These are phyloP conservation scores for Clavaria fumosa DNA, from an alignment of 768 basidiomycete species.

Conservation along the genomic window DNA sequence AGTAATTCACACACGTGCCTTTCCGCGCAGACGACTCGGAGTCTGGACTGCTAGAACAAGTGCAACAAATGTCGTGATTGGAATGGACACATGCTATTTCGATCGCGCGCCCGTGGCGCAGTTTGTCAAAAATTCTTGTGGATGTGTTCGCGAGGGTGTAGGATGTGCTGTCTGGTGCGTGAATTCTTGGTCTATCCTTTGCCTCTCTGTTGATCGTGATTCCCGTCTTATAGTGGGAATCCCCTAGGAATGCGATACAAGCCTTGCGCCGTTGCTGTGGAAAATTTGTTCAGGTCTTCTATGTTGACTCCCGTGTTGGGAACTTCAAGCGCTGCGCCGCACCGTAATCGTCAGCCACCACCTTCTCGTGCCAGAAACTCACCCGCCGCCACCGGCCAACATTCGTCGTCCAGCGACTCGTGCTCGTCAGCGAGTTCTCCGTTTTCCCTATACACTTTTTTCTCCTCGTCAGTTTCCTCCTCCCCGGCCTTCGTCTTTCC, in stretches of 20 bases:
- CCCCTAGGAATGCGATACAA: slow-evolving; percentile 45
- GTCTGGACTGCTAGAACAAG: slow-evolving; percentile 44
- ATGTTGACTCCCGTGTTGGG: too few relatives aligned
- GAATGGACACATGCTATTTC: slow-evolving; percentile 44
- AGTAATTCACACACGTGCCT: slow-evolving; percentile 39
- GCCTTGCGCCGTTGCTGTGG: slow-evolving; percentile 42
- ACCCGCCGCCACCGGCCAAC: too few relatives aligned
- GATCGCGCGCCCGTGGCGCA: slow-evolving; percentile 31
- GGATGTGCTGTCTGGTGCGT: slow-evolving; percentile 47
- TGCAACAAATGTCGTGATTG: slow-evolving; percentile 38
- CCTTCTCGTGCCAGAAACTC: too few relatives aligned
- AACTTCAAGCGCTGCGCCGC: too few relatives aligned
- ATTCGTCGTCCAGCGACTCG: too few relatives aligned
- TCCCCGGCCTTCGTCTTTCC: too few relatives aligned
- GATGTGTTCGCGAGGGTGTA: slow-evolving; percentile 52
- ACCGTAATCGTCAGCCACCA: too few relatives aligned
- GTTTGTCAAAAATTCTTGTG: slow-evolving; percentile 41
- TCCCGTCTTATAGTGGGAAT: slow-evolving; percentile 35
- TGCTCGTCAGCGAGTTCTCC: too few relatives aligned
- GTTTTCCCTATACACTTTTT: too few relatives aligned
- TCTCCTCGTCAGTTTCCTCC: too few relatives aligned
- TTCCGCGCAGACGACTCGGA: slow-evolving; percentile 32
- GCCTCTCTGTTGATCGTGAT: slow-evolving; percentile 7
- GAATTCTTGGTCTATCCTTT: background rate
- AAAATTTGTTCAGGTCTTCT: too few relatives aligned